These are phyloP conservation scores for Saccharomyces hybrid DNA, from an alignment of 1,139 yeast species.

Conservation along the genomic window DNA sequence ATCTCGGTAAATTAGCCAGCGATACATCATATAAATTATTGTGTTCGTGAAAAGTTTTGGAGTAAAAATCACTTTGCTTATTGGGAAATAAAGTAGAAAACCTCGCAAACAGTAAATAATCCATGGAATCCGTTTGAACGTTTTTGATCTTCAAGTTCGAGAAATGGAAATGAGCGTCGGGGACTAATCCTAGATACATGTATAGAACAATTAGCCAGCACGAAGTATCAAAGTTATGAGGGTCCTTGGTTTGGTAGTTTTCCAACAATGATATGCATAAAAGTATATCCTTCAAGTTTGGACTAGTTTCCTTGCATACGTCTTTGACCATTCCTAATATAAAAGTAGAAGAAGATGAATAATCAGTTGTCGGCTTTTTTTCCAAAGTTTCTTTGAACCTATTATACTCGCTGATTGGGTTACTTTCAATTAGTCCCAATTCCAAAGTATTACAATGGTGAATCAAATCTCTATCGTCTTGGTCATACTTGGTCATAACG, in stretches of 20 bases:
- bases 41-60: conserved; percentile 10
- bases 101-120: conserved; percentile 50
- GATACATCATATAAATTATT: conserved; percentile 19
- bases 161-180: conserved; percentile 41
- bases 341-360: conserved; percentile 23
- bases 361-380: conserved; percentile 24
- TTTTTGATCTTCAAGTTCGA: conserved; percentile 61
- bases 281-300: conserved; percentile 10
- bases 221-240: conserved; percentile 25
- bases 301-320: conserved; percentile 8
- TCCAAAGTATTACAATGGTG: conserved; percentile 23
- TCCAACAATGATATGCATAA: conserved; percentile 22
- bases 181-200: conserved; percentile 47
- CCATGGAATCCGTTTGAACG: conserved; percentile 71
- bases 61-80: conserved; percentile 21
- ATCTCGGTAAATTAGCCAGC: conserved; percentile 18
- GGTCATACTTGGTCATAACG: conserved; percentile 7
- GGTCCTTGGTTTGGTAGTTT: conserved; percentile 25
- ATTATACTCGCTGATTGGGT: conserved; percentile 11
- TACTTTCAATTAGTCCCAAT: conserved; percentile 6
- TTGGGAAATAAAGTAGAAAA: conserved; percentile 37
- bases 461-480: conserved; percentile 9
- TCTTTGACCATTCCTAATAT: conserved; percentile 19
- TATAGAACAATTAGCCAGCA: conserved; percentile 63
- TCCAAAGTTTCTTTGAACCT: conserved; percentile 15